Evolutionary conservation across 2,329 filamentous ascomycete species (phyloP), one percentile per base, ranked within the genome.

Genomic region (Monilinia polystroma): DNA sequence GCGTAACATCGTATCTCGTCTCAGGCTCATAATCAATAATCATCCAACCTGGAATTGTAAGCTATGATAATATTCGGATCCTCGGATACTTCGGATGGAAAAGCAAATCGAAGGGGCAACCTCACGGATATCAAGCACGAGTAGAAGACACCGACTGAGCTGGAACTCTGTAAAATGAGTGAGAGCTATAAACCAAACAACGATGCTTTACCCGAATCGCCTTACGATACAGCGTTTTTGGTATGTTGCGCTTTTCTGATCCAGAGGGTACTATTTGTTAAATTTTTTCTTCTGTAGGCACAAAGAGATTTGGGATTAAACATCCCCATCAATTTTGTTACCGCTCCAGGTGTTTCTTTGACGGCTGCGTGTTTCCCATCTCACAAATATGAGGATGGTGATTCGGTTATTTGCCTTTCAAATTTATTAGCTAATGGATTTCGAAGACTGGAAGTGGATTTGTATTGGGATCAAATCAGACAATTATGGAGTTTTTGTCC

Each of bases 251-350:
- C 18, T 45, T 16, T 41, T 49, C 54, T 47, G n/a, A 14, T 51
- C 35, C 4, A 56, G 11, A 29, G 60, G 8, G 7, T 53, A 64
- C 41, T 54, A 35, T 54, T 49, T 68, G 32, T 66, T 72, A 43
- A 70, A 45, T 10, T 58, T 12, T 59, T 32, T 20, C 52, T 32
- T 16, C 52, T 5, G 41, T 63, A 76, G 87, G 85, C 85, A 55
- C 84, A 88, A 75, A 79, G 87, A 75, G 87, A 90, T 79, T 78
- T 88, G 52, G 81, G 82, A 29, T 77, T 84, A 14, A 79, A 81
- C 66, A 79, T 89, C 8, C 87, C 87, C 3, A 82, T 90, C 72
- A 88, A 90, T 72, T 88, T 81, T 74, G 82, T 87, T 51, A 86
- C 84, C 4, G 76, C 79, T 20, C 84, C 87, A 12, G 84, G 82